Percentiles rank a stretch among this genome's conserved stretches.
Conservation (phyloP, 139 green algal genomes). For the Micromonas commoda region DNA sequence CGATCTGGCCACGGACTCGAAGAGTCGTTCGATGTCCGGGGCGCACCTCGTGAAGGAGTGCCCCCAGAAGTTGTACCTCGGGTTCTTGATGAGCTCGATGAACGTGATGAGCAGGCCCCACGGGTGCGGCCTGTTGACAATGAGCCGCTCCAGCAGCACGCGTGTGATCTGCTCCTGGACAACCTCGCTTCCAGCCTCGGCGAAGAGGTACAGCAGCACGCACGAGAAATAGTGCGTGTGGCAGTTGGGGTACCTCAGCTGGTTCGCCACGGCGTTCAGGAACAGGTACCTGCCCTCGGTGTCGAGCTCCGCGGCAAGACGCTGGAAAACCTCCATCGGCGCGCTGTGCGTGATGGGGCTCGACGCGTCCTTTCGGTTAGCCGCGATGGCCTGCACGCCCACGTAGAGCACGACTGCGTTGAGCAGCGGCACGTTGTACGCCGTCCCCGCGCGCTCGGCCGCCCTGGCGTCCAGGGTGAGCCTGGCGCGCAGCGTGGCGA, state of each 20-base stretch:
- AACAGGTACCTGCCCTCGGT: conserved; percentile 88
- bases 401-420: conserved; percentile 91
- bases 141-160: conserved; percentile 93
- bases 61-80: conserved; percentile 93
- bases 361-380: conserved; percentile 25
- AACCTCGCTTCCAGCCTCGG: conserved; percentile 61
- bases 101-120: conserved; percentile 98
- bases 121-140: conserved; percentile 91
- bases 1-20: conserved; percentile 78
- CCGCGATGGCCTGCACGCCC: conserved; percentile 48
- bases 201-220: conserved; percentile 87
- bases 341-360: conserved; percentile 43
- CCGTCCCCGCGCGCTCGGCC: conserved; percentile 34
- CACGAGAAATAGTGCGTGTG: conserved; percentile 99
- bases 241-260: conserved; percentile 96
- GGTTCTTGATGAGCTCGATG: conserved; percentile 99
- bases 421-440: conserved; percentile 79
- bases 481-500: conserved; percentile 47
- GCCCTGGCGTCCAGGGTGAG: conserved; percentile 47
- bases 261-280: conserved; percentile 94
- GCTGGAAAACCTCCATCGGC: conserved; percentile 71
- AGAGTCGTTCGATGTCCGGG: conserved; percentile 92
- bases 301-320: conserved; percentile 72
- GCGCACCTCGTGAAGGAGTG: conserved; percentile 89
- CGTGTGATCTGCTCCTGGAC: conserved; percentile 93